These are phyloP conservation scores for Suhomyces ambrosiae DNA, from an alignment of 1,139 yeast genomes.

Conservation along the genomic window DNA sequence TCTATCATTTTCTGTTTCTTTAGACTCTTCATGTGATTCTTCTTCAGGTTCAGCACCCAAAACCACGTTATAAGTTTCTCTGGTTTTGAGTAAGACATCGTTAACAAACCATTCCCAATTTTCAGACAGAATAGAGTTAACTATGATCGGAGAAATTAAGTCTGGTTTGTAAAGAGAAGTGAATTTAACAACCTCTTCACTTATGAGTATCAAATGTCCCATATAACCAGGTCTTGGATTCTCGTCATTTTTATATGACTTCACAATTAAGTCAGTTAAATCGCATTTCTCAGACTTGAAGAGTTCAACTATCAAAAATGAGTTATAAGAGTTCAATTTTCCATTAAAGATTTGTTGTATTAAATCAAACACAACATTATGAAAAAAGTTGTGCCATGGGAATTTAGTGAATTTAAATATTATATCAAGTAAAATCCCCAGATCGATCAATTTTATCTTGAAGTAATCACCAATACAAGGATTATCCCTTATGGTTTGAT, in stretches of 20 bases:
- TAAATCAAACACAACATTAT: conserved; percentile 52
- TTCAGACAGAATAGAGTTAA: conserved; percentile 37
- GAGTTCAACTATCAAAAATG: conserved; percentile 48
- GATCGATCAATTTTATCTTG: conserved; percentile 45
- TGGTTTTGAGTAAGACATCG: conserved; percentile 44
- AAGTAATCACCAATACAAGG: conserved; percentile 50
- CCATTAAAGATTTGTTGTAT: conserved; percentile 53
- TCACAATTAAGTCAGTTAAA: conserved; percentile 38
- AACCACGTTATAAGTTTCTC: conserved; percentile 51
- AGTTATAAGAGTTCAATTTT: conserved; percentile 49
- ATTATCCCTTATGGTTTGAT: conserved; percentile 31
- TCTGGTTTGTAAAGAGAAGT: conserved; percentile 53
- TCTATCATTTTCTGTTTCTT: conserved; percentile 17
- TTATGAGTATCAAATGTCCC: conserved; percentile 49
- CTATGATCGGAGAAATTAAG: conserved; percentile 46
- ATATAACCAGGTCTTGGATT: conserved; percentile 49
- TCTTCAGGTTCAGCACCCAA: conserved; percentile 42
- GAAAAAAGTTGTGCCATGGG: conserved; percentile 54
- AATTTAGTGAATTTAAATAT: conserved; percentile 40
- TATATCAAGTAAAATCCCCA: conserved; percentile 38
- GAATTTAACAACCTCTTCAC: conserved; percentile 53
- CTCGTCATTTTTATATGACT: conserved; percentile 28
- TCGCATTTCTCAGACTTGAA: conserved; percentile 35
- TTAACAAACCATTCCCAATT: conserved; percentile 52
- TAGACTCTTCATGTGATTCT: conserved; percentile 18